Evolutionary conservation across 371 early-diverging fungal genomes (phyloP), one percentile per base, ranked within the genome.

Genomic region (Mucor indicus): DNA sequence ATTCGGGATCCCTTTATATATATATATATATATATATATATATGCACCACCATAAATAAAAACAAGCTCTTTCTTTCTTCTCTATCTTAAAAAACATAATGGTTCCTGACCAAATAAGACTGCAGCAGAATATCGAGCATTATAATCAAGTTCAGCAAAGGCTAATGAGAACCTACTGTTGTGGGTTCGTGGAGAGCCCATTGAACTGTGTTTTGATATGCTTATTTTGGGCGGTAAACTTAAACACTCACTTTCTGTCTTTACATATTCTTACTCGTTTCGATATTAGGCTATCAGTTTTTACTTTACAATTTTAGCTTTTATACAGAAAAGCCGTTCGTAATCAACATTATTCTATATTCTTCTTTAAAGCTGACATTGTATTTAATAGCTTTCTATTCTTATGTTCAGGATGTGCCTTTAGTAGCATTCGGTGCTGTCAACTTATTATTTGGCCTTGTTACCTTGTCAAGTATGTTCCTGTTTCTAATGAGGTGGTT

Each of bases 241-340:
- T 11, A 24, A 44, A 29, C 33, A 38, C 1, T 27, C 5, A 38
- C 6, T 29, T n/a, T 4, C 1, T 42, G 13, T 29, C 19, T 2
- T 13, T 6, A 40, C 19, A 22, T 49, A 10, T 21, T 32, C 9
- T 10, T 27, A 25, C 9, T 8, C 23, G 19, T 30, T 3, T 21
- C 12, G 29, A 29, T 23, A 22, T 29, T 42, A 69, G 62, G 62
- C 29, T 1, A 25, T 69, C 13, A 62, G 62, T 29, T 61, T 64
- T 38, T 69, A 69, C 42, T 64, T 69, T 35, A 59, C 62, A 33
- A 37, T 57, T 4, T 40, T 59, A 27, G 61, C 60, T 1, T 64
- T 69, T 42, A 46, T 59, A 38, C 44, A 51, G 19, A 51, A 56
- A 21, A 69, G 59, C 23, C 62, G 62, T 69, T 59, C 16, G 64